Percentiles rank a stretch among this genome's conserved stretches.
Conservation (phyloP, 2,329 filamentous ascomycete genomes). For the Aspergillus terreus region DNA sequence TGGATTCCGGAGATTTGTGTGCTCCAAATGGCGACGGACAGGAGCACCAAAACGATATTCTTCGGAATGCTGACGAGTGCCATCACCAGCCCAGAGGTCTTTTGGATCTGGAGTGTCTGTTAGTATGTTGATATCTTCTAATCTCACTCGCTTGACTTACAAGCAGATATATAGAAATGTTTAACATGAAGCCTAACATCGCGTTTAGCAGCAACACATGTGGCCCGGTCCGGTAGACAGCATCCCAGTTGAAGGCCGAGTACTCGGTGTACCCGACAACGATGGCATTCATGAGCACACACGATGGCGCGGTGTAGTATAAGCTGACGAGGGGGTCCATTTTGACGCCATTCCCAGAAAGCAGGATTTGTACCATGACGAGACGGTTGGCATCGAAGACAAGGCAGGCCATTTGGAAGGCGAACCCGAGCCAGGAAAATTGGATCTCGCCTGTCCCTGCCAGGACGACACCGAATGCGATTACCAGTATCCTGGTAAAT, state of each 20-base stretch:
- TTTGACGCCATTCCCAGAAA: slow-evolving; percentile 69
- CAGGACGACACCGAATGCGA: slow-evolving; percentile 86
- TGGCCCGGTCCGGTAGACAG: slow-evolving; percentile 2
- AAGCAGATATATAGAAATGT: slow-evolving; percentile 75
- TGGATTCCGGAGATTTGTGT: slow-evolving; percentile 67
- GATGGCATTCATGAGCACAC: slow-evolving; percentile 69
- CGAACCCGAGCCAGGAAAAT: slow-evolving; percentile 61
- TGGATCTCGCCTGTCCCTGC: slow-evolving; percentile 90
- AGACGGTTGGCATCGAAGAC: slow-evolving; percentile 73
- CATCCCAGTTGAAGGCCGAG: slow-evolving; percentile 42
- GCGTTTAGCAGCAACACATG: slow-evolving; percentile 68
- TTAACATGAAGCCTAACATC: slow-evolving; percentile 69
- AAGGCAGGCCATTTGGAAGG: slow-evolving; percentile 67
- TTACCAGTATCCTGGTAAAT: slow-evolving; percentile 84
- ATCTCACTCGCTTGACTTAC: slow-evolving; percentile 48
- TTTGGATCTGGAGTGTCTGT: slow-evolving; percentile 61
- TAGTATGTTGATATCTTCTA: neutral
- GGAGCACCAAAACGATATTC: slow-evolving; percentile 72
- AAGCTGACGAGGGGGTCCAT: slow-evolving; percentile 82
- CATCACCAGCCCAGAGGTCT: slow-evolving; percentile 77
- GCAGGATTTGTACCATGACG: slow-evolving; percentile 75
- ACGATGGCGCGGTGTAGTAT: slow-evolving; percentile 85
- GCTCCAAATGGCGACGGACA: slow-evolving; percentile 70
- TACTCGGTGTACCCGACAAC: slow-evolving; percentile 64
- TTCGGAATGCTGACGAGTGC: slow-evolving; percentile 80